phyloP scores from a whole-genome alignment of 495 filamentous ascomycete genomes.

The Aspergillus funiculosus region DNA sequence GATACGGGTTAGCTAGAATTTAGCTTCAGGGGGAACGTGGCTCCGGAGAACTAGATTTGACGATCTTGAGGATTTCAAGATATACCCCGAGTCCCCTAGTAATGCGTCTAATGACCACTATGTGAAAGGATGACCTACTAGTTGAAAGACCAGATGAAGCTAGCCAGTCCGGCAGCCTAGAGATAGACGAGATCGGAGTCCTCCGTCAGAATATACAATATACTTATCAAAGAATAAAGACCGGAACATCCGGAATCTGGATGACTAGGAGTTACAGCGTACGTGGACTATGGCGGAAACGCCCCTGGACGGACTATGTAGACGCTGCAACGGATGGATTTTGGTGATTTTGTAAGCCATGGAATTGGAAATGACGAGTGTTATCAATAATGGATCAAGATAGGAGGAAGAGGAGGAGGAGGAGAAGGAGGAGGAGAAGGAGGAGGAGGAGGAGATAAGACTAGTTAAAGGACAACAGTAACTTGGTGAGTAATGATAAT shows the following conservation, averaged over 20 bases:
- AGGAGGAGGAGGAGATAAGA: not conserved
- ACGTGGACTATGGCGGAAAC: constrained; percentile 68
- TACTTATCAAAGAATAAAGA: no score
- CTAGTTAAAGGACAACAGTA: not conserved
- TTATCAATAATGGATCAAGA: no score
- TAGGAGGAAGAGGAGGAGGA: no score
- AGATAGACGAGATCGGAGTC: not conserved
- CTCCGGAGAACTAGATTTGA: no score
- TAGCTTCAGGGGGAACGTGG: no score
- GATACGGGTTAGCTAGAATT: not conserved
- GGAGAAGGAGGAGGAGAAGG: no score
- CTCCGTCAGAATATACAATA: no score
- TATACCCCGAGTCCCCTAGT: no score
- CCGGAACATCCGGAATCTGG: not conserved
- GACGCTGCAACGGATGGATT: constrained; percentile 66
- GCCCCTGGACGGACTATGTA: constrained; percentile 63
- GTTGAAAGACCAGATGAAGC: constrained; percentile 63
- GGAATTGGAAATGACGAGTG: not conserved
- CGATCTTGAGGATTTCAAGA: no score
- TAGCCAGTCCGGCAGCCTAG: constrained; percentile 49
- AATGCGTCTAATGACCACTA: constrained; percentile 11
- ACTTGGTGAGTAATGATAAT: not conserved
- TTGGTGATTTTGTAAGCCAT: constrained; percentile 17
- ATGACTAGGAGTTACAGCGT: constrained; percentile 14
- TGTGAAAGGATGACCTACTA: constrained; percentile 38